A percentile compares a stretch with the other conserved stretches of the same genome.
phyloP scores from a whole-genome alignment of 345 rosid genomes.

The Camelina laxa region DNA sequence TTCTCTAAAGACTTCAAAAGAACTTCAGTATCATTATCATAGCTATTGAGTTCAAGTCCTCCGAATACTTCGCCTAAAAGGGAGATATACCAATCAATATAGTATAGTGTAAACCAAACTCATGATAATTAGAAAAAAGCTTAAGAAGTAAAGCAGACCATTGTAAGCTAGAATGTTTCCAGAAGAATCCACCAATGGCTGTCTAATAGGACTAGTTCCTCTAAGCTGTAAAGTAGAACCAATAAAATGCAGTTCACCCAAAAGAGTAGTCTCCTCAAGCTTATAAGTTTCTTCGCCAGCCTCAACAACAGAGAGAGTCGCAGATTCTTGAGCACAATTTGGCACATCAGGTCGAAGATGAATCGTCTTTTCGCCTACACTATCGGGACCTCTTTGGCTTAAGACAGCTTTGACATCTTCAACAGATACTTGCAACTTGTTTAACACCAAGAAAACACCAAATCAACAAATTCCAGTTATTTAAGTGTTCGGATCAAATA shows the following conservation, averaged over 20 bases:
- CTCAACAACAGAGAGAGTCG: constrained; percentile 39
- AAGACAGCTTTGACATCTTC: constrained; percentile 66
- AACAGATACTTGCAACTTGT: constrained; percentile 49
- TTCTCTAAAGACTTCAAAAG: constrained; percentile 59
- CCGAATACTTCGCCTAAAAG: constrained; percentile 77
- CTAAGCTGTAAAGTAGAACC: constrained; percentile 87
- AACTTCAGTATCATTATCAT: constrained; percentile 68
- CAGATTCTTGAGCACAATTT: constrained; percentile 29
- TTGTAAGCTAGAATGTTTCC: constrained; percentile 70
- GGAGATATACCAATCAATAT: not conserved
- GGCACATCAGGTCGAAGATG: constrained; percentile 39
- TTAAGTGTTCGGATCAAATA: too few relatives aligned
- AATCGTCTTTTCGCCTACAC: constrained; percentile 61
- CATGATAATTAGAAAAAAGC: not conserved
- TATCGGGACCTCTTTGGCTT: constrained; percentile 77
- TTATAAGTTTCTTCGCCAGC: constrained; percentile 35
- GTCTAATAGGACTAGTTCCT: constrained; percentile 60
- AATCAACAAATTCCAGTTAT: too few relatives aligned
- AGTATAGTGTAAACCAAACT: not conserved
- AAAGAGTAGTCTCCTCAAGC: constrained; percentile 25
- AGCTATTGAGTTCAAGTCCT: constrained; percentile 60
- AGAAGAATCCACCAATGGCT: constrained; percentile 68
- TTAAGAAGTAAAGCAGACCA: constrained; percentile 48
- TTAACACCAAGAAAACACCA: constrained; percentile 28
- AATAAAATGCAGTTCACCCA: constrained; percentile 59